A percentile compares a stretch with the other conserved stretches of the same genome.
phyloP scores from a whole-genome alignment of 768 basidiomycete species.

The Flagelloscypha sp. region DNA sequence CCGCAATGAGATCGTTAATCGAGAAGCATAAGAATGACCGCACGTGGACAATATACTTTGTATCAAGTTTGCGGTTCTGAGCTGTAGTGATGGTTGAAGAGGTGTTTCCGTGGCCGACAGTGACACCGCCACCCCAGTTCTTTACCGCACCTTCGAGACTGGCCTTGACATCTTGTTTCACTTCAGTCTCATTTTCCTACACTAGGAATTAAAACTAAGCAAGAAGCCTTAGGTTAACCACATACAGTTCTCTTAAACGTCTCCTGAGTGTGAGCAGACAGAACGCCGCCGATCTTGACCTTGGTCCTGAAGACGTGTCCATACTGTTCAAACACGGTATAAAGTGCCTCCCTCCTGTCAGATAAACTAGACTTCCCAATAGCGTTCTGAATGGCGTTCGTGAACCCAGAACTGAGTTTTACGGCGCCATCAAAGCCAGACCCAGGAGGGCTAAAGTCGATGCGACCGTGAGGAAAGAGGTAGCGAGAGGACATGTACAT shows the following conservation, averaged over 20 bases:
- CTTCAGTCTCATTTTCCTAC: conserved; percentile 1
- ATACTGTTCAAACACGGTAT: conserved; percentile 1
- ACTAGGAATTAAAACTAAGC: not conserved
- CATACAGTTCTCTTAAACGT: not conserved
- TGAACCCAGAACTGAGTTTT: not conserved
- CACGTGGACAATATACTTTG: not conserved
- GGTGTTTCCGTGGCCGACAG: not conserved
- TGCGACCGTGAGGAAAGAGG: conserved; percentile 1
- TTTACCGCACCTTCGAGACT: not conserved
- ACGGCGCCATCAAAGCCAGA: not conserved
- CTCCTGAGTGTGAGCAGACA: not conserved
- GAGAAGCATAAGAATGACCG: too few relatives aligned
- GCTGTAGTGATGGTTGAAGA: not conserved
- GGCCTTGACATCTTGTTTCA: conserved; percentile 1
- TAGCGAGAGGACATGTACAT: conserved; percentile 1
- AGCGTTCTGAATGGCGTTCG: not conserved
- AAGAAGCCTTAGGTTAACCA: not conserved
- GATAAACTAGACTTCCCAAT: not conserved
- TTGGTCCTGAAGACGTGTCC: conserved; percentile 1
- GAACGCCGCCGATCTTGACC: conserved; percentile 1
- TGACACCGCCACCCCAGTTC: not conserved
- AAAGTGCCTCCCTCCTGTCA: not conserved
- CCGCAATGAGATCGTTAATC: too few relatives aligned
- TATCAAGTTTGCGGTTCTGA: not conserved
- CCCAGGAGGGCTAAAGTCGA: not conserved